Evolutionary conservation across 1,284 basidiomycete genomes (phyloP).

Genomic region (Rugosomyces carneus): DNA sequence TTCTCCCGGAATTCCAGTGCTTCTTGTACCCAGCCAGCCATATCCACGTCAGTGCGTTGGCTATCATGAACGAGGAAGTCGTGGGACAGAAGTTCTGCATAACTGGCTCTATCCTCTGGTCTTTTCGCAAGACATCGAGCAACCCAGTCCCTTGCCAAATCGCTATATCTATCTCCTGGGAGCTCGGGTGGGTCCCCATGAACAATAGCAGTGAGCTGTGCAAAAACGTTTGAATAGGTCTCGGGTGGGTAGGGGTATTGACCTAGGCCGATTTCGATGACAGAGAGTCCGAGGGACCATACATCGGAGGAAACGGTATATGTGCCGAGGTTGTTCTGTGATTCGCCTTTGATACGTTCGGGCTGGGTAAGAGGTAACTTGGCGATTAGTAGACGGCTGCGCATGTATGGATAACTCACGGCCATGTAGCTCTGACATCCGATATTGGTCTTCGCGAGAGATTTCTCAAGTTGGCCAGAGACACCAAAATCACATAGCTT

Average conservation of each 20-base stretch:
- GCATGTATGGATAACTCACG: conserved; percentile 38
- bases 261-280: conserved; percentile 91
- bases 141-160: conserved; percentile 55
- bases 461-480: conserved; percentile 94
- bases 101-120: conserved; percentile 76
- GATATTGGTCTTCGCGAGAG: conserved; percentile 96
- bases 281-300: conserved; percentile 95
- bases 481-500: conserved; percentile 99
- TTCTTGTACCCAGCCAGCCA: conserved; percentile 73
- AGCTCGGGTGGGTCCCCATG: conserved; percentile 89
- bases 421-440: conserved; percentile 99
- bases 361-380: conserved; percentile 44
- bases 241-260: conserved; percentile 98
- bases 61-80: conserved; percentile 53
- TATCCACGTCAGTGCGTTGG: conserved; percentile 60
- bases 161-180: conserved; percentile 45
- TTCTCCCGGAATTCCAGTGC: conserved; percentile 38
- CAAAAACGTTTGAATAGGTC: conserved; percentile 93
- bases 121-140: conserved; percentile 69
- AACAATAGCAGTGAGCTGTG: conserved; percentile 93
- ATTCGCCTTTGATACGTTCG: conserved; percentile 94
- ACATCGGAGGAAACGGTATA: conserved; percentile 98
- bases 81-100: conserved; percentile 68
- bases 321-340: conserved; percentile 78
- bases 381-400: conserved; percentile 5